Conservation (phyloP, 2,329 filamentous ascomycete genomes). For the Hortaea sp. region DNA sequence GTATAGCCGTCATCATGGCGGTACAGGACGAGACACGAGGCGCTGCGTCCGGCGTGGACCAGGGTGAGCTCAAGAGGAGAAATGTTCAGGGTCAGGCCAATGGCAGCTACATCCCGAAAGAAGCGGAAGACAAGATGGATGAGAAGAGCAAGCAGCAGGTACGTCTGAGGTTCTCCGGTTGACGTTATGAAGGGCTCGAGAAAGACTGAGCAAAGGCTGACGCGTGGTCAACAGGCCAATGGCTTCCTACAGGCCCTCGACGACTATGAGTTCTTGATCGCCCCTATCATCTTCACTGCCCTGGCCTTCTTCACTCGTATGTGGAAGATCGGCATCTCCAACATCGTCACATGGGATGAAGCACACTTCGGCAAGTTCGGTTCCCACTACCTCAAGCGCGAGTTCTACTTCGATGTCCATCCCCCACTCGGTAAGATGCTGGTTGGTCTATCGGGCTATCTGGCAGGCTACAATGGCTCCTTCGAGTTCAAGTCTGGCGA, state of each 20-base stretch:
- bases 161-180: slow-evolving; percentile 4
- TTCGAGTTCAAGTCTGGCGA: slow-evolving; percentile 99
- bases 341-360: slow-evolving; percentile 68
- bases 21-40: not conserved
- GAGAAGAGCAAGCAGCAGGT: slow-evolving; percentile 42
- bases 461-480: slow-evolving; percentile 96
- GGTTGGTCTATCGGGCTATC: slow-evolving; percentile 87
- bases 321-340: slow-evolving; percentile 58
- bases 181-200: not conserved
- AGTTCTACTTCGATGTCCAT: slow-evolving; percentile 98
- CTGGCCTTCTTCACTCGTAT: slow-evolving; percentile 57
- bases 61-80: slow-evolving; percentile 37
- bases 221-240: slow-evolving; percentile 25
- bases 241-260: slow-evolving; percentile 54
- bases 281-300: slow-evolving; percentile 53
- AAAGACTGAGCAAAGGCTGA: not conserved
- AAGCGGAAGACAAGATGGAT: slow-evolving; percentile 19
- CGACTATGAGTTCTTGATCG: slow-evolving; percentile 52
- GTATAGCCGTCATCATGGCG: not conserved
- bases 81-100: slow-evolving; percentile 29
- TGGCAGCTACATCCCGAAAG: slow-evolving; percentile 22
- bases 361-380: slow-evolving; percentile 93
- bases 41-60: slow-evolving; percentile 31
- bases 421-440: slow-evolving; percentile 97
- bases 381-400: slow-evolving; percentile 96